Percentiles rank a stretch among this genome's conserved stretches.
These are phyloP conservation scores for Cyberlindnera nakhonratchasimensis DNA, from an alignment of 805 yeast species.

Conservation along the genomic window DNA sequence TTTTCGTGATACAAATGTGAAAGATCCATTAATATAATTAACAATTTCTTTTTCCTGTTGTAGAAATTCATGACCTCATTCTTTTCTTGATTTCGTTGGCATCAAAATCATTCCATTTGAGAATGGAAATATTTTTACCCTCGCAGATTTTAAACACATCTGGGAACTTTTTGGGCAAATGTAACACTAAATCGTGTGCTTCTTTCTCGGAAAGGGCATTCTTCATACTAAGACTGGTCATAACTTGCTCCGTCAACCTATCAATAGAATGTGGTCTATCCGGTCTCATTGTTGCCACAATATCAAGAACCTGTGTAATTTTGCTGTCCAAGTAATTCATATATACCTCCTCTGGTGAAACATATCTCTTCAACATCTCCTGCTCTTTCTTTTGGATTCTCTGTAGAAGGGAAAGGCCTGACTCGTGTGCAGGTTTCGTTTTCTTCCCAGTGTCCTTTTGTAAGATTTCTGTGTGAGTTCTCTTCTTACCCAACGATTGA, in stretches of 20 bases:
- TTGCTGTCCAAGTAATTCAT: slow-evolving; percentile 28
- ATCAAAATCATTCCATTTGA: slow-evolving; percentile 27
- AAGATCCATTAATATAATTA: not conserved
- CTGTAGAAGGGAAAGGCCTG: slow-evolving; percentile 34
- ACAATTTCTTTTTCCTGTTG: not conserved
- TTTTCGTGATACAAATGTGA: not conserved
- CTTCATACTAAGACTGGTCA: slow-evolving; percentile 18
- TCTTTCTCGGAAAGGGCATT: slow-evolving; percentile 21
- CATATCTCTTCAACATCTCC: slow-evolving; percentile 12
- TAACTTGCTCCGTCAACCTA: slow-evolving; percentile 18
- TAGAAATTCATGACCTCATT: not conserved
- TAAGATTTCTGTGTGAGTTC: slow-evolving; percentile 8
- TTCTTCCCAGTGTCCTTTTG: slow-evolving; percentile 5
- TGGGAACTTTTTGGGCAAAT: slow-evolving; percentile 21
- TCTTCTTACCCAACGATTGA: slow-evolving; percentile 11
- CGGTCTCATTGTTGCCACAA: slow-evolving; percentile 26
- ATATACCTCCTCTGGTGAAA: slow-evolving; percentile 27
- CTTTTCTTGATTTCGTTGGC: slow-evolving; percentile 15
- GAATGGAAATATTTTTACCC: slow-evolving; percentile 16
- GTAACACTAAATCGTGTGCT: slow-evolving; percentile 19
- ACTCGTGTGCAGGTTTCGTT: not conserved
- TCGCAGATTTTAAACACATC: slow-evolving; percentile 17
- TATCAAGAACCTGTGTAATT: slow-evolving; percentile 30
- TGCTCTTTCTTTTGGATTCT: slow-evolving; percentile 38
- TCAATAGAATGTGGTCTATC: slow-evolving; percentile 24